Conservation (phyloP, 257 asterid genomes). For the Henckelia pumila region DNA sequence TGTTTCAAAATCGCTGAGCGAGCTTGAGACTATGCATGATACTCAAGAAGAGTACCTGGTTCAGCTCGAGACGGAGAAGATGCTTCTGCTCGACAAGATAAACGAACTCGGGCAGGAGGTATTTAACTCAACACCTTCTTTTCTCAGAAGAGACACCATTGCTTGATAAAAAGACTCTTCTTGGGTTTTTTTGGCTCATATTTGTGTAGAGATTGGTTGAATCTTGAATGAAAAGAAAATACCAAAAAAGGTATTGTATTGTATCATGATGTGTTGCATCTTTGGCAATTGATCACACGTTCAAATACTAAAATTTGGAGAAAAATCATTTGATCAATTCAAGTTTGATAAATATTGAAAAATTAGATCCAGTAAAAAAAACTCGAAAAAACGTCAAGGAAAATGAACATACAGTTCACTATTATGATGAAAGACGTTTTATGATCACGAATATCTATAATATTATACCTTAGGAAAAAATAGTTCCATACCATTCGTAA, state of each 20-base stretch:
- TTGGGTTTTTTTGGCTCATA: neutral
- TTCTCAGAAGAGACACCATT: conserved; percentile 49
- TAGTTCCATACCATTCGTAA: no score
- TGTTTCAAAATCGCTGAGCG: conserved; percentile 49
- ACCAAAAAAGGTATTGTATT: conserved; percentile 1
- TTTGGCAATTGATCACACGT: no score
- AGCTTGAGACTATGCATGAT: conserved; percentile 76
- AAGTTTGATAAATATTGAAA: no score
- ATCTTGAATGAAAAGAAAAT: conserved; percentile 15
- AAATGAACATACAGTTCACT: no score
- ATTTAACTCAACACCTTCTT: conserved; percentile 50
- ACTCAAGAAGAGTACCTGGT: conserved; percentile 62
- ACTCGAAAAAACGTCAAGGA: no score
- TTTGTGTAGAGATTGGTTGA: conserved; percentile 4
- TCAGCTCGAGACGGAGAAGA: conserved; percentile 83
- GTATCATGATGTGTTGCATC: conserved; percentile 13
- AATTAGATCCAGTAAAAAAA: no score
- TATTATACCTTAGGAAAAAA: no score
- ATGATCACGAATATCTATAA: no score
- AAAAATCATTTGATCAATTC: no score
- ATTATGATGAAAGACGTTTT: no score
- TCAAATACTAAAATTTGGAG: no score
- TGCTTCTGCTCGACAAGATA: conserved; percentile 64
- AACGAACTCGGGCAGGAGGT: conserved; percentile 91
- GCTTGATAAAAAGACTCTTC: conserved; percentile 25